These are phyloP conservation scores for Hygrophoropsis aurantiaca DNA, from an alignment of 768 basidiomycete genomes.

Conservation along the genomic window DNA sequence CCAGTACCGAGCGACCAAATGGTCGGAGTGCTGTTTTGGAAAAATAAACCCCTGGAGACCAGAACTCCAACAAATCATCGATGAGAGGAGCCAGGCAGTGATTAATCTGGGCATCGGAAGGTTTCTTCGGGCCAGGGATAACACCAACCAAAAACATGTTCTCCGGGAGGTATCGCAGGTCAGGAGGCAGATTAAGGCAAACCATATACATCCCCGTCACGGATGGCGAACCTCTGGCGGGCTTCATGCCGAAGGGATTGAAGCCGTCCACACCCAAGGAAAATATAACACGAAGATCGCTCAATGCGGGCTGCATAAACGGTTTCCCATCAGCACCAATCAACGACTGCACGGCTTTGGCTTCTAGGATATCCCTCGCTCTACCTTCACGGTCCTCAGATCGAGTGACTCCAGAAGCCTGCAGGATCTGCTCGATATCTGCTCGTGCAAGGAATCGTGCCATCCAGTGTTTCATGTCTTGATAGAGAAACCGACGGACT, in stretches of 20 bases:
- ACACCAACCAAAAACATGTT: conserved; percentile 41
- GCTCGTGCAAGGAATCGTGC: conserved; percentile 20
- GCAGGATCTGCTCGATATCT: conserved; percentile 25
- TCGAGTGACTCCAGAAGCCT: conserved; percentile 7
- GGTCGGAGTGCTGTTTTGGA: conserved; percentile 17
- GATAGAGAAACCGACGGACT: conserved; percentile 18
- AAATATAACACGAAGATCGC: conserved; percentile 20
- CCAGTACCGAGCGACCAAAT: conserved; percentile 24
- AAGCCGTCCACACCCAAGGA: conserved; percentile 32
- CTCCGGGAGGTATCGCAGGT: conserved; percentile 30
- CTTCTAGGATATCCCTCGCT: conserved; percentile 25
- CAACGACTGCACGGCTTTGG: conserved; percentile 20
- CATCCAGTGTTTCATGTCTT: conserved; percentile 28
- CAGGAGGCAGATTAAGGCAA: conserved; percentile 36
- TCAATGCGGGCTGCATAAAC: conserved; percentile 13
- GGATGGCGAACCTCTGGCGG: conserved; percentile 22
- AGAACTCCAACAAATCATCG: conserved; percentile 32
- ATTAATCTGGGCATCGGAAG: conserved; percentile 32
- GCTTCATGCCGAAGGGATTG: conserved; percentile 28
- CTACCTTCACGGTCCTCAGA: too few species aligned
- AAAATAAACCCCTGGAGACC: conserved; percentile 29
- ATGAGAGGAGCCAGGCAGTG: conserved; percentile 37
- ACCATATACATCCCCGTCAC: conserved; percentile 28
- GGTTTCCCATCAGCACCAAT: conserved; percentile 22
- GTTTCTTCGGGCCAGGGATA: conserved; percentile 41